These are phyloP conservation scores for Fusarium camptoceras DNA, from an alignment of 2,329 filamentous ascomycete genomes.

Conservation along the genomic window DNA sequence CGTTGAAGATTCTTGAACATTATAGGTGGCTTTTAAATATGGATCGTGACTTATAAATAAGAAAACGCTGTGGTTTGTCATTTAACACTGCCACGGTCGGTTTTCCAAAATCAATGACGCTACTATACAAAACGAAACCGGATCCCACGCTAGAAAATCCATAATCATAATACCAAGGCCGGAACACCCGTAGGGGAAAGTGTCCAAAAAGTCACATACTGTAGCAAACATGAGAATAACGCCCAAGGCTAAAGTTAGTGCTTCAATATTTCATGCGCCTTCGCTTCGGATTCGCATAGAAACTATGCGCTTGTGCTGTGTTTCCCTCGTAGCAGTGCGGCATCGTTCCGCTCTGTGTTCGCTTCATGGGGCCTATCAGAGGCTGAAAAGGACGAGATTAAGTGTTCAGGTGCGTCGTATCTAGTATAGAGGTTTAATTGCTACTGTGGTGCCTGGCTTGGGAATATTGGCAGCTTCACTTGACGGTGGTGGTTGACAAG, in stretches of 20 bases:
- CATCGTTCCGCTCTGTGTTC: slow-evolving; percentile 32
- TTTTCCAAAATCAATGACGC: slow-evolving; percentile 27
- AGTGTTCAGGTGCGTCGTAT: background rate
- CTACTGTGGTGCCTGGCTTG: background rate
- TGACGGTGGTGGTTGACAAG: background rate
- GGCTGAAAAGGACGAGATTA: slow-evolving; percentile 8
- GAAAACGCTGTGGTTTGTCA: background rate
- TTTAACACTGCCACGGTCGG: background rate
- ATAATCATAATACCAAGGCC: slow-evolving; percentile 13
- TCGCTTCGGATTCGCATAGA: slow-evolving; percentile 28
- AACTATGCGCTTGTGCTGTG: background rate
- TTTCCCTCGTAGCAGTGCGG: slow-evolving; percentile 18
- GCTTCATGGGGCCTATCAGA: slow-evolving; percentile 32
- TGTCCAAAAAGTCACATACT: background rate
- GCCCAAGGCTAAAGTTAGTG: slow-evolving; percentile 17
- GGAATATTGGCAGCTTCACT: background rate
- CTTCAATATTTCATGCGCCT: slow-evolving; percentile 22
- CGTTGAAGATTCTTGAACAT: background rate
- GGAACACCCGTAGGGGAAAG: slow-evolving; percentile 8
- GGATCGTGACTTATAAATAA: slow-evolving; percentile 9
- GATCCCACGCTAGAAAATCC: slow-evolving; percentile 14
- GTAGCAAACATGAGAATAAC: slow-evolving; percentile 5
- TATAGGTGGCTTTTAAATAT: slow-evolving; percentile 2
- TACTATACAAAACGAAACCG: slow-evolving; percentile 19
- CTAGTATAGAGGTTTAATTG: background rate